These are phyloP conservation scores for Cryptococcus sp. DNA, from an alignment of 1,284 basidiomycete species.

Conservation along the genomic window DNA sequence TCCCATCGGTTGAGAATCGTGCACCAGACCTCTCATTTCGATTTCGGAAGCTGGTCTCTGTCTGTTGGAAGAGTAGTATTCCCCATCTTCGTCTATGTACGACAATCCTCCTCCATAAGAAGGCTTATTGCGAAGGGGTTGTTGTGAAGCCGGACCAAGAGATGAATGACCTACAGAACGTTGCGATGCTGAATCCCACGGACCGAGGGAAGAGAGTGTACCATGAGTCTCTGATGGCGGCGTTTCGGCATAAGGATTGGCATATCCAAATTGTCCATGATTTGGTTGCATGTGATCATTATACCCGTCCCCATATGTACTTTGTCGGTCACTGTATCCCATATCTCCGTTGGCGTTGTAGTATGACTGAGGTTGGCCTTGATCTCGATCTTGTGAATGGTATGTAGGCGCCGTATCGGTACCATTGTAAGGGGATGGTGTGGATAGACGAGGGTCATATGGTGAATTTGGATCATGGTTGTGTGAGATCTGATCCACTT, in stretches of 20 bases:
- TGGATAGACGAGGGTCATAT: too few relatives aligned
- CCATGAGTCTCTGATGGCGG: slow-evolving; percentile 1
- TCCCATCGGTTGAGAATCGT: slow-evolving; percentile 8
- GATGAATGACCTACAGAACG: slow-evolving; percentile 10
- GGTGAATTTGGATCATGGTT: too few relatives aligned
- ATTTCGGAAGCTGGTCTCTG: slow-evolving; percentile 18
- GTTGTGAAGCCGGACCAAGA: slow-evolving; percentile 1
- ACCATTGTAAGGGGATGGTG: too few relatives aligned
- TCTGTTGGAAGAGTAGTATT: slow-evolving; percentile 23
- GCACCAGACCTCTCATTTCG: slow-evolving; percentile 12
- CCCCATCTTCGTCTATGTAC: slow-evolving; percentile 38
- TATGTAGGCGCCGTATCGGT: too few relatives aligned
- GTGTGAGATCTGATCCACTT: too few relatives aligned
- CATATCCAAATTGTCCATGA: slow-evolving; percentile 10
- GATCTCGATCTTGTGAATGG: too few relatives aligned
- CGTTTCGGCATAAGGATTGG: slow-evolving; percentile 12
- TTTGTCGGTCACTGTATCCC: background rate
- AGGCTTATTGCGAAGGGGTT: slow-evolving; percentile 14
- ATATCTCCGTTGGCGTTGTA: too few relatives aligned
- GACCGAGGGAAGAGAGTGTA: slow-evolving; percentile 24
- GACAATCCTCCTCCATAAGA: slow-evolving; percentile 22
- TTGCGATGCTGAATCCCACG: slow-evolving; percentile 42
- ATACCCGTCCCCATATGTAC: background rate
- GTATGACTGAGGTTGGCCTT: too few relatives aligned
- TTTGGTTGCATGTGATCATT: background rate